phyloP scores from a whole-genome alignment of 2,329 filamentous ascomycete species.

The Mycocentrospora acerina region DNA sequence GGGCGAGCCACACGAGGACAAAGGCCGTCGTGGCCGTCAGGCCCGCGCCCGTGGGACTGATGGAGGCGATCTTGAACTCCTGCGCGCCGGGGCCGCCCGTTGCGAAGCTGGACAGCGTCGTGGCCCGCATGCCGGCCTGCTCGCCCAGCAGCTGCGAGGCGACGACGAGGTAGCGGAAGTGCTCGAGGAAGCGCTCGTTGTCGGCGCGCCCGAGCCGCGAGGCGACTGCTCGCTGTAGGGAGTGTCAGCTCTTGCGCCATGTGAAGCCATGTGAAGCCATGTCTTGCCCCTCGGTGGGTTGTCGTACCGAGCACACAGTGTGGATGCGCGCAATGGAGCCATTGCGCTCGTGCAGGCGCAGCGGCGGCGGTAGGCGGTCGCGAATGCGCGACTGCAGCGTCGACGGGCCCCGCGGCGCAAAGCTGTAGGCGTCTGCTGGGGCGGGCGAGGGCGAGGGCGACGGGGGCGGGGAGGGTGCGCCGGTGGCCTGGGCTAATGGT shows the following conservation, averaged over 20 bases:
- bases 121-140: slow-evolving; percentile 43
- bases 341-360: slow-evolving; percentile 42
- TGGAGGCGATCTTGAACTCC: slow-evolving; percentile 46
- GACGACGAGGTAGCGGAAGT: slow-evolving; percentile 90
- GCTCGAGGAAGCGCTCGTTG: slow-evolving; percentile 83
- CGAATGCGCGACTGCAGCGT: slow-evolving; percentile 52
- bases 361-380: slow-evolving; percentile 51
- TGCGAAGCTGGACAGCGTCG: slow-evolving; percentile 30
- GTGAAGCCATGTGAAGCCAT: no score
- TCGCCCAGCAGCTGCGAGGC: slow-evolving; percentile 85
- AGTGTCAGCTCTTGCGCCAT: slow-evolving; percentile 13
- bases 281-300: background rate
- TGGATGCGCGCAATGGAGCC: slow-evolving; percentile 43
- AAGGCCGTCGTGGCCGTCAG: slow-evolving; percentile 66
- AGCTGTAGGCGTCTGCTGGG: slow-evolving; percentile 37
- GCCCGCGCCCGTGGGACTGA: slow-evolving; percentile 66
- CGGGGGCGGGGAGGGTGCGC: slow-evolving; percentile 24
- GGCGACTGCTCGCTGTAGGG: slow-evolving; percentile 64
- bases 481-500: slow-evolving; percentile 36
- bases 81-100: slow-evolving; percentile 22
- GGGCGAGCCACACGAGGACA: slow-evolving; percentile 65
- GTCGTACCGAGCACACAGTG: slow-evolving; percentile 41
- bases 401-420: slow-evolving; percentile 54
- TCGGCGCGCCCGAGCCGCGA: slow-evolving; percentile 74
- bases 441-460: slow-evolving; percentile 18